Percentiles rank a stretch among this genome's conserved stretches.
Conservation (phyloP, 306 rosid genomes). For the Sindora glabra region DNA sequence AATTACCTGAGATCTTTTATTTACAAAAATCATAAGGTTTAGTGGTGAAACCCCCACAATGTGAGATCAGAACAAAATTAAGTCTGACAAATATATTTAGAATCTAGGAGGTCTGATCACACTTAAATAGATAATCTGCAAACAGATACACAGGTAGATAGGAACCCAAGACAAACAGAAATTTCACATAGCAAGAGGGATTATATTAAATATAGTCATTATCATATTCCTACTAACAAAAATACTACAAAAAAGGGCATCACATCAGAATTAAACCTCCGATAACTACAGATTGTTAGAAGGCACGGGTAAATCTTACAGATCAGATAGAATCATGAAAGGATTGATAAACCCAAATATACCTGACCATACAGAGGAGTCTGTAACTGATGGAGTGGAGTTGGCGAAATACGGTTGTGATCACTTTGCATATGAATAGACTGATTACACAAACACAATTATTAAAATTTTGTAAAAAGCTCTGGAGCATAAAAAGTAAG, state of each 20-base stretch:
- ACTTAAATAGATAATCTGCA: not conserved
- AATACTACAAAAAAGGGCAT: not conserved
- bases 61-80: not conserved
- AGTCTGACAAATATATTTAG: not conserved
- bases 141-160: not conserved
- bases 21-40: not conserved
- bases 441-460: slow-evolving; percentile 24
- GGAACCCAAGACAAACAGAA: slow-evolving; percentile 6
- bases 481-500: slow-evolving; percentile 8
- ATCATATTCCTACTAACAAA: not conserved
- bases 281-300: not conserved
- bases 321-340: slow-evolving; percentile 8
- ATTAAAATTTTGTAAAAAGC: not conserved
- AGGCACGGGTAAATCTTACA: not conserved
- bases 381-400: slow-evolving; percentile 36
- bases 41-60: not conserved
- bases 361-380: slow-evolving; percentile 52
- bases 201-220: too few relatives aligned
- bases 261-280: not conserved
- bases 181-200: too few relatives aligned
- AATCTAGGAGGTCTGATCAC: not conserved
- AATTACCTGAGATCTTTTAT: not conserved
- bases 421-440: slow-evolving; percentile 39
- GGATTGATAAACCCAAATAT: slow-evolving; percentile 10
- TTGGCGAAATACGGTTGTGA: slow-evolving; percentile 23